Conservation (phyloP, 306 rosid genomes). For the Pterocarpus macrocarpus region DNA sequence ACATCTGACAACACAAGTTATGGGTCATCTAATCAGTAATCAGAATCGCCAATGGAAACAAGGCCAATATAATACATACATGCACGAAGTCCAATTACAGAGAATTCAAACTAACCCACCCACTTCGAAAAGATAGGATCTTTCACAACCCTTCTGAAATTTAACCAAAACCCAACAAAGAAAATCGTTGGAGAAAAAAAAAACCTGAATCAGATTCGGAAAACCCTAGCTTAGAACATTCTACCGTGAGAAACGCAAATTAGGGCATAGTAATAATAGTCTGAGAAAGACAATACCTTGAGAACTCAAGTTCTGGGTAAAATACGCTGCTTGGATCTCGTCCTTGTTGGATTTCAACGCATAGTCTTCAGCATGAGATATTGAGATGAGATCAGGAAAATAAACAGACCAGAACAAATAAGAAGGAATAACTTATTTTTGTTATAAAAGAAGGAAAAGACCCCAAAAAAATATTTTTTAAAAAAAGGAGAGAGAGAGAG, state of each 20-base stretch:
- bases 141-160: slow-evolving; percentile 11
- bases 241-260: slow-evolving; percentile 15
- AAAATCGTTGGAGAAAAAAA: neutral
- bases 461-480: no score
- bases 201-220: slow-evolving; percentile 11
- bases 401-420: neutral
- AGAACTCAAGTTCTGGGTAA: neutral
- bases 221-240: slow-evolving; percentile 40
- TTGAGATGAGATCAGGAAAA: slow-evolving; percentile 25
- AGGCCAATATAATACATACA: neutral
- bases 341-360: slow-evolving; percentile 42
- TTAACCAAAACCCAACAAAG: slow-evolving; percentile 1
- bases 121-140: neutral
- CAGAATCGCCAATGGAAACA: slow-evolving; percentile 14
- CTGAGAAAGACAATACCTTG: slow-evolving; percentile 36
- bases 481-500: neutral
- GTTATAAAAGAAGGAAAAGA: neutral
- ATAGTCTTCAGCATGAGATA: slow-evolving; percentile 15
- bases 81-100: neutral
- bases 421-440: neutral
- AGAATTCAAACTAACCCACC: slow-evolving; percentile 7
- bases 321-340: slow-evolving; percentile 1
- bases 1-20: slow-evolving; percentile 5
- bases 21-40: neutral
- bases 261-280: neutral